Conservation (phyloP, 352 stramenopile genomes). For the Phytopythium delawarense region DNA sequence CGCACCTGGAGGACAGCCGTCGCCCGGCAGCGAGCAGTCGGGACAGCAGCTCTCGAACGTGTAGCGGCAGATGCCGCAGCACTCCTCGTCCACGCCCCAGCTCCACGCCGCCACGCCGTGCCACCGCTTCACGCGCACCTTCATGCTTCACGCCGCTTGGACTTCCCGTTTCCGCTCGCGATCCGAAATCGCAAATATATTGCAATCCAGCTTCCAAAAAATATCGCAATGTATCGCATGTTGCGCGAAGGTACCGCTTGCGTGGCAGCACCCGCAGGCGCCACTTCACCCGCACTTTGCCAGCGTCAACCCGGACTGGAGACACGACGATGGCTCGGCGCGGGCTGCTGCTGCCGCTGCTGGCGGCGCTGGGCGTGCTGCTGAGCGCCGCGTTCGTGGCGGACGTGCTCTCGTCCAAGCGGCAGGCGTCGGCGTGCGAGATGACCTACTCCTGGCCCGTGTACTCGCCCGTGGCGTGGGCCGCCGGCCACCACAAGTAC, state of each 20-base stretch:
- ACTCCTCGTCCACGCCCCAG: conserved; percentile 91
- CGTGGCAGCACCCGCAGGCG: background rate
- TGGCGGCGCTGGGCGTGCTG: conserved; percentile 48
- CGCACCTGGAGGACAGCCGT: conserved; percentile 80
- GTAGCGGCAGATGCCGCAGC: conserved; percentile 85
- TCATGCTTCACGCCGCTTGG: conserved; percentile 29
- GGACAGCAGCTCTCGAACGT: conserved; percentile 82
- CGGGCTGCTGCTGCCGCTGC: conserved; percentile 40
- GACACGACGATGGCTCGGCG: conserved; percentile 3
- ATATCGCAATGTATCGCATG: background rate
- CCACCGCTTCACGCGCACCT: conserved; percentile 83
- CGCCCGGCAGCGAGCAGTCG: conserved; percentile 69
- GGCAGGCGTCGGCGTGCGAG: conserved; percentile 43
- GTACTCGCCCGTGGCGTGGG: conserved; percentile 55
- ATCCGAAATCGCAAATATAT: background rate
- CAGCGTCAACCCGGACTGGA: background rate
- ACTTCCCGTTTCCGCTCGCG: too few relatives aligned
- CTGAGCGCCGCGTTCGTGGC: conserved; percentile 37
- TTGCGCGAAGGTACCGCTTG: conserved; percentile 8
- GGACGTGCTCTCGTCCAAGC: conserved; percentile 33
- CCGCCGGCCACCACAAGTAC: conserved; percentile 55
- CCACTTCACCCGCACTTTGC: background rate
- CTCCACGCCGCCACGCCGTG: conserved; percentile 89
- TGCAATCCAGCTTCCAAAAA: conserved; percentile 5
- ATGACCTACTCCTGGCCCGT: conserved; percentile 88